Evolutionary conservation across 495 filamentous ascomycete genomes (phyloP).

Genomic region (Tuber calosporum): DNA sequence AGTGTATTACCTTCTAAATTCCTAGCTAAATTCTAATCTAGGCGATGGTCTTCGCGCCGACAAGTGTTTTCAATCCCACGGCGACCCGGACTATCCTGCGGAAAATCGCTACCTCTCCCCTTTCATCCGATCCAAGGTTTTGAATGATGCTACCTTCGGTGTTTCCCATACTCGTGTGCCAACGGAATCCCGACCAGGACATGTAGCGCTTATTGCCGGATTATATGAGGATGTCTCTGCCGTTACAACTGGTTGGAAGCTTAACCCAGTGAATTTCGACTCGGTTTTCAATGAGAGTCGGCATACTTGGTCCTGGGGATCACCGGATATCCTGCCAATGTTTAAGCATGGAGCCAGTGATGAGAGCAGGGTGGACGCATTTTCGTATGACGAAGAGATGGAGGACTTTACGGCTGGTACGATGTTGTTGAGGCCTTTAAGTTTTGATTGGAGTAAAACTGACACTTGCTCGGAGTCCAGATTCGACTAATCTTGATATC

Average conservation of each 20-base stretch:
- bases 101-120: constrained; percentile 69
- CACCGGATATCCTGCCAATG: constrained; percentile 95
- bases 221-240: constrained; percentile 98
- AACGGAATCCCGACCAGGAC: constrained; percentile 92
- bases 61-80: constrained; percentile 92
- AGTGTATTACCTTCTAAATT: constrained; percentile 41
- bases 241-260: constrained; percentile 95
- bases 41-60: constrained; percentile 93
- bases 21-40: constrained; percentile 39
- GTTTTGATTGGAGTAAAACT: background rate
- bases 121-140: constrained; percentile 80
- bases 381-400: constrained; percentile 70
- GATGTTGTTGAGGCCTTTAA: background rate
- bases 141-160: constrained; percentile 91
- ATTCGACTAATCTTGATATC: constrained; percentile 71
- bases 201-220: constrained; percentile 95
- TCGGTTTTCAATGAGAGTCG: constrained; percentile 94
- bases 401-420: constrained; percentile 73
- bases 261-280: constrained; percentile 98
- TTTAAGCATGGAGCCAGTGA: constrained; percentile 80
- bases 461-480: constrained; percentile 41
- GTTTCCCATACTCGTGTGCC: constrained; percentile 97
- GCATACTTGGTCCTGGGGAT: constrained; percentile 99
- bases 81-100: constrained; percentile 69
- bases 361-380: constrained; percentile 76